These are phyloP conservation scores for Debaryomyces maramus DNA, from an alignment of 805 yeast genomes.

Conservation along the genomic window DNA sequence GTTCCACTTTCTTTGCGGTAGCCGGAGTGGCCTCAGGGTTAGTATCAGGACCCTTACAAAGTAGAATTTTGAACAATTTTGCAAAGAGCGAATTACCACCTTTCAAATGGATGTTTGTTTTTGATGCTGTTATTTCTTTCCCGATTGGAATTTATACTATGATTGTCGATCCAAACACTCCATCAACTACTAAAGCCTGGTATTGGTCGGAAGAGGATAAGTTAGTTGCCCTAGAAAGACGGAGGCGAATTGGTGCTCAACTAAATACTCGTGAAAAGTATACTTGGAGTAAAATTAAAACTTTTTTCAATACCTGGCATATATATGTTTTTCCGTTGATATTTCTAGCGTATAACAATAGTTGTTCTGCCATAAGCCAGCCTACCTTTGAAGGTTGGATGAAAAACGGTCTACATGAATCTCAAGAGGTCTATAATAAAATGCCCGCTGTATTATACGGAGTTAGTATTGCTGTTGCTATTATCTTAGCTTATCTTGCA, in stretches of 20 bases:
- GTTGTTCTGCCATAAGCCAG: constrained; percentile 31
- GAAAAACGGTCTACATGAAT: constrained; percentile 27
- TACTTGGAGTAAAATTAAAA: constrained; percentile 39
- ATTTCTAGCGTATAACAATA: constrained; percentile 37
- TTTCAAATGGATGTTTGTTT: constrained; percentile 36
- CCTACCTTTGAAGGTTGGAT: constrained; percentile 42
- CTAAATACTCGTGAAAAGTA: constrained; percentile 42
- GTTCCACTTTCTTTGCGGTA: constrained; percentile 32
- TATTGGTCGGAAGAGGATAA: constrained; percentile 33
- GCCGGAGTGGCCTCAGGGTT: constrained; percentile 28
- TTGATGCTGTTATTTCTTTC: constrained; percentile 33
- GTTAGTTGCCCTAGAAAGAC: constrained; percentile 47
- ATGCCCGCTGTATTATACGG: constrained; percentile 32
- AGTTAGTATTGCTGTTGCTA: constrained; percentile 23
- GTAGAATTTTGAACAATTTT: constrained; percentile 25
- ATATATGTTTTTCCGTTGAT: constrained; percentile 43
- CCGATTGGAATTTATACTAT: constrained; percentile 35
- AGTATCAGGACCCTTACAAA: constrained; percentile 36
- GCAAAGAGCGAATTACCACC: constrained; percentile 22
- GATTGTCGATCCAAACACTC: constrained; percentile 34
- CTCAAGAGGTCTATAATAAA: constrained; percentile 32
- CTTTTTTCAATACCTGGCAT: constrained; percentile 51
- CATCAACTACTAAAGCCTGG: constrained; percentile 34
- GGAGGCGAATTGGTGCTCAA: constrained; percentile 42
- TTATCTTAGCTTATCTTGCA: constrained; percentile 27